Percentiles rank a stretch among this genome's conserved stretches.
Evolutionary conservation across 2,329 filamentous ascomycete genomes (phyloP).

Genomic region (Ascocoryne sarcoides): DNA sequence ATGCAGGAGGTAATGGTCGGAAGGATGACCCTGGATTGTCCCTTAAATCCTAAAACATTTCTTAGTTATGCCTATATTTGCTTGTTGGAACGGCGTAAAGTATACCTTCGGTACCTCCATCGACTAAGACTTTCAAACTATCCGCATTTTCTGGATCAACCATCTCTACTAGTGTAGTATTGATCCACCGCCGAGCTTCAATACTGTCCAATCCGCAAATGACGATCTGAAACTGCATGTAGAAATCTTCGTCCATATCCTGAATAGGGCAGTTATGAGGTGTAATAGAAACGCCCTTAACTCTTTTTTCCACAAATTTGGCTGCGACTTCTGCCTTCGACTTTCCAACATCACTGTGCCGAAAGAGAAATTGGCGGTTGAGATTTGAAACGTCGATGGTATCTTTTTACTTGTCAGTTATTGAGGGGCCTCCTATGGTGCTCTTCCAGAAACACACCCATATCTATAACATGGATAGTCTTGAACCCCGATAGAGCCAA

Average conservation of each 20-base stretch:
- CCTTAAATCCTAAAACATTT: conserved; percentile 70
- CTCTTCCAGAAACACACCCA: conserved; percentile 52
- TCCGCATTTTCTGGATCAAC: conserved; percentile 78
- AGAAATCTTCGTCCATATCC: conserved; percentile 92
- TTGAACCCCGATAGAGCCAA: conserved; percentile 92
- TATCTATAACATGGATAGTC: conserved; percentile 97
- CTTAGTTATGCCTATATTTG: neutral
- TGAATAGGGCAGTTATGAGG: conserved; percentile 93
- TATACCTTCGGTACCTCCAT: conserved; percentile 84
- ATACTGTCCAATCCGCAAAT: conserved; percentile 95
- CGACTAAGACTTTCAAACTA: conserved; percentile 84
- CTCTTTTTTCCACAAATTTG: conserved; percentile 78
- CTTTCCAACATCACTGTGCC: conserved; percentile 82
- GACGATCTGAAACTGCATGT: conserved; percentile 91
- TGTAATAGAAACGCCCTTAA: conserved; percentile 86
- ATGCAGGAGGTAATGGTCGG: conserved; percentile 93
- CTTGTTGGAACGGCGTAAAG: neutral
- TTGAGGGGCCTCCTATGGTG: neutral
- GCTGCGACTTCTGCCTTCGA: conserved; percentile 92
- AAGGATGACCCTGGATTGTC: conserved; percentile 84
- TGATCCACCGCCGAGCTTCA: conserved; percentile 97
- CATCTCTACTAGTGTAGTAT: conserved; percentile 83
- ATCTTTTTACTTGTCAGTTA: conserved; percentile 44
- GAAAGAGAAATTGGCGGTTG: conserved; percentile 95
- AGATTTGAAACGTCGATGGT: conserved; percentile 98